These are phyloP conservation scores for Pythium guiyangense DNA, from an alignment of 352 stramenopile species.

Conservation along the genomic window DNA sequence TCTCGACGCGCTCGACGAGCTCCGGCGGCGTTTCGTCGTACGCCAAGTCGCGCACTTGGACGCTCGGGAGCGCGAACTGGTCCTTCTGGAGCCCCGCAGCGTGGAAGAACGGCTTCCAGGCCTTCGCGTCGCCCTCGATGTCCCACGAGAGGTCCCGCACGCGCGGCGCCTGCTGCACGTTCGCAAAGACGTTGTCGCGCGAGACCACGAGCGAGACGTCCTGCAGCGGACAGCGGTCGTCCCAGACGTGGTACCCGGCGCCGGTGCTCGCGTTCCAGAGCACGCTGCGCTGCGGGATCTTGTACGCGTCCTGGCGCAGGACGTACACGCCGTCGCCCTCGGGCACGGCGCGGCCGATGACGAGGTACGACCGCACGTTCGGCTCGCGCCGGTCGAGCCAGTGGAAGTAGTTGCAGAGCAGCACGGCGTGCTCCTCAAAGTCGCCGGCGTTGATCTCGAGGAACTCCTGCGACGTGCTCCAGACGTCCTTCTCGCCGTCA, in stretches of 20 bases:
- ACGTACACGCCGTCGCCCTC: constrained; percentile 90
- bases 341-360: constrained; percentile 77
- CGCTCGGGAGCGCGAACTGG: constrained; percentile 24
- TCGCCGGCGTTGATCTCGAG: constrained; percentile 87
- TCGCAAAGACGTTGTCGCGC: constrained; percentile 89
- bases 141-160: constrained; percentile 78
- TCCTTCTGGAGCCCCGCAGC: constrained; percentile 15
- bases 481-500: constrained; percentile 77
- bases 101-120: constrained; percentile 85
- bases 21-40: constrained; percentile 55
- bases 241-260: constrained; percentile 61
- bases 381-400: constrained; percentile 67
- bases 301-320: constrained; percentile 49
- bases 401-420: constrained; percentile 90
- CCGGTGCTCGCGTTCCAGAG: constrained; percentile 91
- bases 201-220: constrained; percentile 86
- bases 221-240: constrained; percentile 80
- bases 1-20: constrained; percentile 69
- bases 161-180: constrained; percentile 57
- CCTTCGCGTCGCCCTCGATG: constrained; percentile 66
- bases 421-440: constrained; percentile 88
- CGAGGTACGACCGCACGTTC: constrained; percentile 65
- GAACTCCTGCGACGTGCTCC: constrained; percentile 89
- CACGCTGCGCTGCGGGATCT: constrained; percentile 40
- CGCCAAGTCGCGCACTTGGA: constrained; percentile 51